Conservation (phyloP, 495 filamentous ascomycete species). For the Jackrogersella multiformis region DNA sequence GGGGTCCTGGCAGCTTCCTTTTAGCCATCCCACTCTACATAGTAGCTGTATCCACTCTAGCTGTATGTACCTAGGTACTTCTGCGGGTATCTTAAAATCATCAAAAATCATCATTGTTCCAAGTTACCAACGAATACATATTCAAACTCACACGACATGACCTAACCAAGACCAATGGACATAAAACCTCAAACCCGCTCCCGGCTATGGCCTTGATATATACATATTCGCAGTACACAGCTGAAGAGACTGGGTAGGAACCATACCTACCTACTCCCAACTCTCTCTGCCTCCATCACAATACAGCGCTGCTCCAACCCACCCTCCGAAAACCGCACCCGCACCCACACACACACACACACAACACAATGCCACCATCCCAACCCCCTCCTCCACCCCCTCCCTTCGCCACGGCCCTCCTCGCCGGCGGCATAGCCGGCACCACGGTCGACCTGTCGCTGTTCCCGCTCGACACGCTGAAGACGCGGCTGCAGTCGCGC, state of each 20-base stretch:
- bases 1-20: too few relatives aligned
- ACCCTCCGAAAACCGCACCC: background rate
- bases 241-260: background rate
- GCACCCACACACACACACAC: background rate
- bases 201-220: conserved; percentile 16
- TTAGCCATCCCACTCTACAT: too few relatives aligned
- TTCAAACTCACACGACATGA: background rate
- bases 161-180: conserved; percentile 9
- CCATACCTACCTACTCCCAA: background rate
- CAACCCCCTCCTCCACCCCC: conserved; percentile 32
- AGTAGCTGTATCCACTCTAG: too few relatives aligned
- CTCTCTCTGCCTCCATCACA: background rate
- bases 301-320: background rate
- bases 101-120: too few relatives aligned
- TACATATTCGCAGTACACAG: background rate
- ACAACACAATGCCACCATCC: background rate
- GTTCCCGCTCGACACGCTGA: conserved; percentile 91
- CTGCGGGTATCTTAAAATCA: too few relatives aligned
- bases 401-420: conserved; percentile 60
- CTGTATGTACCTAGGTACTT: background rate
- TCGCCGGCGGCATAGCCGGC: conserved; percentile 84
- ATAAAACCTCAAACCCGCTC: background rate
- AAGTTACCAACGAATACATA: background rate
- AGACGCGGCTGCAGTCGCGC: conserved; percentile 90
- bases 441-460: conserved; percentile 91